Base-by-base conservation (phyloP, 352 stramenopile genomes). In the Pythium myriotylum region DNA sequence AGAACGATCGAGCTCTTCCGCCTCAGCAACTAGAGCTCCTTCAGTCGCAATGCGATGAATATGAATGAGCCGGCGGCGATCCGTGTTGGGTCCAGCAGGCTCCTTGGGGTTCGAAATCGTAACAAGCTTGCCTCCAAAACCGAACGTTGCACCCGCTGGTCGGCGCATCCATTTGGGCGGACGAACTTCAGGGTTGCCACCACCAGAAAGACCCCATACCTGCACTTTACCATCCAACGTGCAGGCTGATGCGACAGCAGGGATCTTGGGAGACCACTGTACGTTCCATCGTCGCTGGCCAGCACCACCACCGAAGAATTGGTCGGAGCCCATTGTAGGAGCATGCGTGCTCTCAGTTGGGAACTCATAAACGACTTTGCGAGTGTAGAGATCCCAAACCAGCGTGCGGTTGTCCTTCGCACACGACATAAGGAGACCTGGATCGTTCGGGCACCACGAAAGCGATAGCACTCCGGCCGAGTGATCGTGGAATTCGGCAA, bases 331-430 rank as follows among this genome's bases (percentile, higher is more conserved):
- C 72, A 92, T 88, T 17, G 75, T 41, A 6, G 85, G 85, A n/a
- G 79, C 79, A 16, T 78, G 67, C 9, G 75, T 65, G 2, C 78
- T 54, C 40, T 91, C 77, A 22, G 83, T 86, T 7, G 95, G 92
- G 63, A 99, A 88, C 67, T 99, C 97, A 42, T 88, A 97, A 49
- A 99, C 87, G 19, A 95, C 87, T 74, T 94, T 87, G 42, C 96
- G 79, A 23, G 89, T 95, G 68, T 94, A 97, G 12, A 99, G 74
- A 70, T 99, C 97, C 97, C 97, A 99, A 7, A 99, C 71, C 19
- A 99, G 81, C 19, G 97, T 99, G 40, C 89, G 81, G 79, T 99
- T 99, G 82, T 99, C 97, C 73, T 99, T 99, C 16, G 82, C 97
- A 59, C 92, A 98, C 32, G 92, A 97, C 20, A 98, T 76, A 32